A percentile compares a stretch with the other conserved stretches of the same genome.
These are phyloP conservation scores for Claviceps cyperi DNA, from an alignment of 2,329 filamentous ascomycete species.

Conservation along the genomic window DNA sequence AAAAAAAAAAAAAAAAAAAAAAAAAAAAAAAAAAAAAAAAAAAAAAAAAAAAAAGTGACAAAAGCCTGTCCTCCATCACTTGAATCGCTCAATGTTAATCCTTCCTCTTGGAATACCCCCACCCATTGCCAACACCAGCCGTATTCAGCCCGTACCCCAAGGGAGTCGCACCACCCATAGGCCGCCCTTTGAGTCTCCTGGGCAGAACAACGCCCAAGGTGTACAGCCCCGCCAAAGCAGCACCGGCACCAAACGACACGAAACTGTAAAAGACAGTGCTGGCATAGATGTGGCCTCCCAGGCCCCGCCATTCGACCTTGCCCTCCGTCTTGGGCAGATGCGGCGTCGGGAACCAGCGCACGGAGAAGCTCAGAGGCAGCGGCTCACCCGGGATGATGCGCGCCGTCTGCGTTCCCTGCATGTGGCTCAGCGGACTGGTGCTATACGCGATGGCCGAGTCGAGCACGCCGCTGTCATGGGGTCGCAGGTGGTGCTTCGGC, in stretches of 20 bases:
- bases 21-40: not conserved
- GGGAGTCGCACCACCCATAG: slow-evolving; percentile 42
- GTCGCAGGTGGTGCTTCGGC: slow-evolving; percentile 47
- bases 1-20: not conserved
- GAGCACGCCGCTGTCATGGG: slow-evolving; percentile 60
- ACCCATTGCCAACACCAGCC: slow-evolving; percentile 37
- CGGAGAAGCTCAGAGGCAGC: slow-evolving; percentile 61
- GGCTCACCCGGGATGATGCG: slow-evolving; percentile 79
- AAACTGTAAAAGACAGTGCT: slow-evolving; percentile 49
- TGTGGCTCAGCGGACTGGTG: slow-evolving; percentile 54
- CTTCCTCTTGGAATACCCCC: slow-evolving; percentile 41
- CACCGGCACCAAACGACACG: slow-evolving; percentile 42
- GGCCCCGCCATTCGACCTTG: slow-evolving; percentile 48
- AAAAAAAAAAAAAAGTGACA: not conserved
- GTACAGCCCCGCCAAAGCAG: slow-evolving; percentile 39
- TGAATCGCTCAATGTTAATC: slow-evolving; percentile 1
- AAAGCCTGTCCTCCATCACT: too few relatives aligned
- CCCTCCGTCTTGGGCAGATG: slow-evolving; percentile 54
- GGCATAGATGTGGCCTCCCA: slow-evolving; percentile 49
- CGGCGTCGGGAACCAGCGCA: slow-evolving; percentile 76
- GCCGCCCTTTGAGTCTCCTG: slow-evolving; percentile 32
- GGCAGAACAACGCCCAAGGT: slow-evolving; percentile 47
- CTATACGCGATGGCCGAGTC: slow-evolving; percentile 82
- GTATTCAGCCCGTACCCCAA: slow-evolving; percentile 37
- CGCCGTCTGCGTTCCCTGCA: slow-evolving; percentile 35